Evolutionary conservation across 2,329 filamentous ascomycete genomes (phyloP), one percentile per base, ranked within the genome.

Genomic region (Fusarium sacchari): DNA sequence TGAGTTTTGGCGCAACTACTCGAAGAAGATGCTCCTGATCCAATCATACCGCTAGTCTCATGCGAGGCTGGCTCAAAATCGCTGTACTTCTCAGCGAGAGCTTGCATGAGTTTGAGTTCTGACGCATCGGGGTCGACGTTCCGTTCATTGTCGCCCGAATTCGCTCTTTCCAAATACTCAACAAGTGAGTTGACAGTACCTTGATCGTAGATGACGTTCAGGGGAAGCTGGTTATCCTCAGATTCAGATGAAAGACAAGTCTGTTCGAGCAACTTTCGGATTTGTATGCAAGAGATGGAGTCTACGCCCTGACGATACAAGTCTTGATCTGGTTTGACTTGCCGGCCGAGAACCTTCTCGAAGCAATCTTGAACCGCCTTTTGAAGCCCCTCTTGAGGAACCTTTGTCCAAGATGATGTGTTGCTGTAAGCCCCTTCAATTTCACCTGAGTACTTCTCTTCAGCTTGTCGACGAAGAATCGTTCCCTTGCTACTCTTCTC

Each of bases 401-500:
- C 46, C 0, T 82, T 67, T 28, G 78, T 60, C 32, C 40, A 53
- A 12, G 22, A n/a, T 1, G 61, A 39, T 4, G 22, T 42, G 17
- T 70, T 59, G n/a, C 75, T 44, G 46, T 90, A 91, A 0, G 85
- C 83, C 3, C 71, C 55, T 14, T 85, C 80, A 28, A 91, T 90
- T 2, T 81, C 67, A 2, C 80, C 63, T 4, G 79, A 76, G 72
- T 88, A 91, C 13, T 80, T 80, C 47, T 85, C 81, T 64, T 90
- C 88, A 1, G 86, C 88, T 52, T 83, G 82, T 18, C 80, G 81
- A 30, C 90, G 82, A 22, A 92, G 79, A 3, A 90, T 81, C 0
- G 89, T 90, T 0, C 90, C 90, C 78, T 92, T 92, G 70, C 88
- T 92, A 67, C 88, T 92, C 78, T 90, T 91, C 64, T 87, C 84